A percentile compares a stretch with the other conserved stretches of the same genome.
These are phyloP conservation scores for Leccinum barrowsii DNA, from an alignment of 768 basidiomycete genomes.

Conservation along the genomic window DNA sequence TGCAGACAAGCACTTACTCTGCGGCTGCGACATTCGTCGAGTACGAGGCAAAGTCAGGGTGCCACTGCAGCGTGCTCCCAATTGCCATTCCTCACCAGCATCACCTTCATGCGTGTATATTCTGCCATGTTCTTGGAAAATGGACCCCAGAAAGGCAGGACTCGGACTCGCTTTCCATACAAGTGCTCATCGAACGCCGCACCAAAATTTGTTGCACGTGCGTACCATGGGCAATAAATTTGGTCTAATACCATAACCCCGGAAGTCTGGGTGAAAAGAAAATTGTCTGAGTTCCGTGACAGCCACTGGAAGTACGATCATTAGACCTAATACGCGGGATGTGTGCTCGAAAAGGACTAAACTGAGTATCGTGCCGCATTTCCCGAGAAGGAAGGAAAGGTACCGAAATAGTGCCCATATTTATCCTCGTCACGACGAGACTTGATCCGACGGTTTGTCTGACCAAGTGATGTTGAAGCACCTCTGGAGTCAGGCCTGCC, in stretches of 20 bases:
- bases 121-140: constrained; percentile 55
- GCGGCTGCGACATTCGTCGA: not conserved
- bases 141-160: constrained; percentile 44
- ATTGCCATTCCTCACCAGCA: constrained; percentile 10
- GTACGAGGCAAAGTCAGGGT: not conserved
- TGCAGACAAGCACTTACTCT: constrained; percentile 4
- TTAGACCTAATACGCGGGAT: constrained; percentile 22
- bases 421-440: constrained; percentile 51
- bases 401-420: constrained; percentile 50
- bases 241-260: constrained; percentile 52
- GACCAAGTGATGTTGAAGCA: constrained; percentile 55
- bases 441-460: constrained; percentile 43
- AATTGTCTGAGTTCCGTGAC: constrained; percentile 47
- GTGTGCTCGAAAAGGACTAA: constrained; percentile 50
- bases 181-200: constrained; percentile 53
- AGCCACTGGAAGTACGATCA: constrained; percentile 1
- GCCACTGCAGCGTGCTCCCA: not conserved
- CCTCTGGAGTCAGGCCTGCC: constrained; percentile 36
- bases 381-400: constrained; percentile 46
- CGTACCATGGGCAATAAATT: constrained; percentile 42
- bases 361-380: constrained; percentile 39
- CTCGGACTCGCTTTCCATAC: constrained; percentile 45
- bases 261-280: constrained; percentile 49
- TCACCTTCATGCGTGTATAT: constrained; percentile 53
- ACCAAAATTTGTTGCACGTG: constrained; percentile 47